Conservation (phyloP, 2,329 filamentous ascomycete species). For the Cucurbitaria berberidis region DNA sequence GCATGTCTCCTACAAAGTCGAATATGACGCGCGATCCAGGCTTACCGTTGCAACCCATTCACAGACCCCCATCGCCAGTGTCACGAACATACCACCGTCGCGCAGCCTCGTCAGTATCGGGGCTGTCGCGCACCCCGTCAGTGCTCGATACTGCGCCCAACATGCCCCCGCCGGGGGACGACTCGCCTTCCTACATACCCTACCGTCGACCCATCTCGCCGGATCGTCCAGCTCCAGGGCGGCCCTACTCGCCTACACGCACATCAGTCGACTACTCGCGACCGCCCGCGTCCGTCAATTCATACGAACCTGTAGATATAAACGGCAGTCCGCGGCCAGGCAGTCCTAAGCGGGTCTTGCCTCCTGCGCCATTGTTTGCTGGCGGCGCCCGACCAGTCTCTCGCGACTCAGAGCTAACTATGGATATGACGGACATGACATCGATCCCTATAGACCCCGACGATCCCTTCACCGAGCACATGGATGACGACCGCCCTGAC, state of each 20-base stretch:
- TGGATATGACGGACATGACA: conserved; percentile 72
- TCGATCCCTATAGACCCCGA: conserved; percentile 70
- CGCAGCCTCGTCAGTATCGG: conserved; percentile 52
- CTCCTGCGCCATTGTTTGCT: conserved; percentile 85
- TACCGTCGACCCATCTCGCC: conserved; percentile 62
- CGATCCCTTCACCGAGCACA: conserved; percentile 74
- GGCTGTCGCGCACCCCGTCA: conserved; percentile 56
- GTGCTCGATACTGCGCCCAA: conserved; percentile 58
- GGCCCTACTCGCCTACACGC: conserved; percentile 62
- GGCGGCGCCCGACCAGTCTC: conserved; percentile 55
- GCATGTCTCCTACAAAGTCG: conserved; percentile 14
- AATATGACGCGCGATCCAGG: conserved; percentile 36
- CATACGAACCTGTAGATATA: conserved; percentile 85
- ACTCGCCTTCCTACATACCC: conserved; percentile 68
- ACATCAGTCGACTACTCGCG: conserved; percentile 69
- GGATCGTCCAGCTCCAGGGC: conserved; percentile 48
- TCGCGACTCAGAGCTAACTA: conserved; percentile 51
- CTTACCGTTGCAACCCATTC: conserved; percentile 46
- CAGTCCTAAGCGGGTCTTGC: conserved; percentile 83
- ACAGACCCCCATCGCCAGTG: conserved; percentile 50
- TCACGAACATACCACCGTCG: conserved; percentile 59
- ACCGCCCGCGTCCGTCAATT: conserved; percentile 71
- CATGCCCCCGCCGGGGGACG: conserved; percentile 63
- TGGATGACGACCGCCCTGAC: conserved; percentile 61
- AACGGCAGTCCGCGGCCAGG: conserved; percentile 89